Percentiles rank a stretch among this genome's conserved stretches.
phyloP scores from a whole-genome alignment of 2,329 filamentous ascomycete species.

The Apiospora saccharicola region DNA sequence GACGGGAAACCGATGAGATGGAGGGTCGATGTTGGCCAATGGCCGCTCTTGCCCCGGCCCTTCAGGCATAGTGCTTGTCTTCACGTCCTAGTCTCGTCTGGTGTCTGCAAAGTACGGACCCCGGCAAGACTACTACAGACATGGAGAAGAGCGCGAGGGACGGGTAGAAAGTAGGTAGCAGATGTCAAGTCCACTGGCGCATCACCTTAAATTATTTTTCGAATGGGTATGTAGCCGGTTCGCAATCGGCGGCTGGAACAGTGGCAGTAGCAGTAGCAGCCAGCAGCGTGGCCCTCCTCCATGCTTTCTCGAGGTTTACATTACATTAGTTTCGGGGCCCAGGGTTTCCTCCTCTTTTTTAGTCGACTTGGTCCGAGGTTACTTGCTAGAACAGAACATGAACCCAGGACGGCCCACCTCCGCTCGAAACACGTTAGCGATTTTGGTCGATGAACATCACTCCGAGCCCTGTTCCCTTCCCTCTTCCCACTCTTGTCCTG shows the following conservation, averaged over 20 bases:
- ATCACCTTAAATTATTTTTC: slow-evolving; percentile 7
- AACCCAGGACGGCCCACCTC: slow-evolving; percentile 37
- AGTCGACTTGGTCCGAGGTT: slow-evolving; percentile 37
- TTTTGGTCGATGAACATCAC: slow-evolving; percentile 40
- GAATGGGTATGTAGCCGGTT: slow-evolving; percentile 29
- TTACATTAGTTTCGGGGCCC: slow-evolving; percentile 31
- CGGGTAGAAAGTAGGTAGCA: slow-evolving; percentile 19
- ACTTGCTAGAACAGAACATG: slow-evolving; percentile 24
- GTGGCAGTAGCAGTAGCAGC: background rate
- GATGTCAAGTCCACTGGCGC: slow-evolving; percentile 17
- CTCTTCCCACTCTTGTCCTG: slow-evolving; percentile 26
- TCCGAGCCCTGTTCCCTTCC: slow-evolving; percentile 48
- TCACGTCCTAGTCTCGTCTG: slow-evolving; percentile 17
- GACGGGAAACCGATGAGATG: slow-evolving; percentile 8
- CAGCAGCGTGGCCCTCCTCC: background rate
- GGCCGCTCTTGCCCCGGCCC: background rate
- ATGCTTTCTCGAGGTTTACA: slow-evolving; percentile 3
- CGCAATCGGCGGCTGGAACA: slow-evolving; percentile 24
- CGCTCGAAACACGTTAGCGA: slow-evolving; percentile 45
- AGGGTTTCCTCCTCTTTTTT: slow-evolving; percentile 35
- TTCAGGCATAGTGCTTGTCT: slow-evolving; percentile 21
- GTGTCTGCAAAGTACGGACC: slow-evolving; percentile 2
- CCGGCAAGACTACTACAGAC: slow-evolving; percentile 11
- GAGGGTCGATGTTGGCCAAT: slow-evolving; percentile 11
- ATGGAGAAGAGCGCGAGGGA: background rate